Evolutionary conservation across 2,329 filamentous ascomycete genomes (phyloP).

Genomic region (Colletotrichum agaves): DNA sequence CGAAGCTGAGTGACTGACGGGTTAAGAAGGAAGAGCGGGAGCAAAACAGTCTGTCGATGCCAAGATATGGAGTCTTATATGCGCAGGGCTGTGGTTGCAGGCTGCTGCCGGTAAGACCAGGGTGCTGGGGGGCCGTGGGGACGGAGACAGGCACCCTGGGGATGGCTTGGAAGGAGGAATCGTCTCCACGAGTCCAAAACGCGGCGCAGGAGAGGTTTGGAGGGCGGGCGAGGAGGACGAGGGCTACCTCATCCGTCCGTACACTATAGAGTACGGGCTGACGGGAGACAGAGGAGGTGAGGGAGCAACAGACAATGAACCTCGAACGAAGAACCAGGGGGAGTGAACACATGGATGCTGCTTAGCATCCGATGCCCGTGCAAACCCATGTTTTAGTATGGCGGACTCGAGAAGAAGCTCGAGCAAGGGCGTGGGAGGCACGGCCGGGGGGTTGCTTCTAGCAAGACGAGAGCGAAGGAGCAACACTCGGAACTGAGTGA

Average conservation of each 20-base stretch:
- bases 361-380: slow-evolving; percentile 32
- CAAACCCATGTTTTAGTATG: slow-evolving; percentile 11
- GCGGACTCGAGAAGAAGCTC: slow-evolving; percentile 3
- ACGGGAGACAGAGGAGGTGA: slow-evolving; percentile 10
- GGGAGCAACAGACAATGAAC: slow-evolving; percentile 17
- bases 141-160: slow-evolving; percentile 39
- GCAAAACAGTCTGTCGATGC: slow-evolving; percentile 48
- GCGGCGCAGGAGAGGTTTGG: slow-evolving; percentile 45
- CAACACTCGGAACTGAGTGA: neutral
- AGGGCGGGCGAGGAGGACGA: slow-evolving; percentile 42
- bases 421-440: slow-evolving; percentile 6
- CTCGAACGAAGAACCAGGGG: slow-evolving; percentile 19
- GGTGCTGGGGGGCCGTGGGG: slow-evolving; percentile 37
- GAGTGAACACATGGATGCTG: slow-evolving; percentile 13
- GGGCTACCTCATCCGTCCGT: slow-evolving; percentile 8
- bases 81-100: slow-evolving; percentile 43
- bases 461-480: slow-evolving; percentile 4
- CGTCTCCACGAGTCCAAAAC: slow-evolving; percentile 56
- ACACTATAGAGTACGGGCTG: too few species aligned
- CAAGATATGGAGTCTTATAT: slow-evolving; percentile 55
- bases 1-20: slow-evolving; percentile 33
- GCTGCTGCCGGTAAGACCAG: slow-evolving; percentile 28
- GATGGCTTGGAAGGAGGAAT: slow-evolving; percentile 37
- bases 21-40: slow-evolving; percentile 42
- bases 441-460: neutral